Evolutionary conservation across 2,329 filamentous ascomycete genomes (phyloP).

Genomic region (Sodiomyces alkalinus): DNA sequence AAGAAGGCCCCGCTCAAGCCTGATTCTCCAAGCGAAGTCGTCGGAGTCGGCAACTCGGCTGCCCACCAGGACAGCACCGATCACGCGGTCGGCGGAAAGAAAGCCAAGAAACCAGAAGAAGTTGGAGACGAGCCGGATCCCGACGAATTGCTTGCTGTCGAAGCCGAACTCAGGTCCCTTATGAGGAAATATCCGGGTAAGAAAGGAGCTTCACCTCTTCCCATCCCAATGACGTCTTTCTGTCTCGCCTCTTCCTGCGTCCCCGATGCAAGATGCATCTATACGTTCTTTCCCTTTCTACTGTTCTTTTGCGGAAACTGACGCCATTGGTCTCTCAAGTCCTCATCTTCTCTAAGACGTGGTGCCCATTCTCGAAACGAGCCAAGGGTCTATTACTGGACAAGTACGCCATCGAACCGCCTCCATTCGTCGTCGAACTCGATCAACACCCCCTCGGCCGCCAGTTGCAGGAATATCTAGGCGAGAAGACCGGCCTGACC

Average conservation of each 20-base stretch:
- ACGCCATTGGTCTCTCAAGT: conserved; percentile 34
- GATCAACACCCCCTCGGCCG: conserved; percentile 65
- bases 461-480: conserved; percentile 56
- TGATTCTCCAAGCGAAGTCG: conserved; percentile 39
- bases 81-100: conserved; percentile 20
- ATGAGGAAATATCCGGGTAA: conserved; percentile 73
- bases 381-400: conserved; percentile 78
- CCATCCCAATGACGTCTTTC: conserved; percentile 1
- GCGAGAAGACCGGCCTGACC: conserved; percentile 57
- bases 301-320: too few species aligned
- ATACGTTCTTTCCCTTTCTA: too few species aligned
- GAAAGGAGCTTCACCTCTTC: conserved; percentile 15
- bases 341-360: conserved; percentile 91
- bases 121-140: conserved; percentile 38
- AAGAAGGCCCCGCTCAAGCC: conserved; percentile 48
- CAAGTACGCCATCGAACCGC: conserved; percentile 68
- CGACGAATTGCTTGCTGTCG: conserved; percentile 46
- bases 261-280: too few species aligned
- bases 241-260: too few species aligned
- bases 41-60: conserved; percentile 43
- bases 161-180: conserved; percentile 60
- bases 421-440: conserved; percentile 80
- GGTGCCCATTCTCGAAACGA: conserved; percentile 72
- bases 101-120: conserved; percentile 19
- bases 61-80: conserved; percentile 30